Evolutionary conservation across 495 filamentous ascomycete genomes (phyloP), one percentile per base, ranked within the genome.

Genomic region (Penicillium goetzii): DNA sequence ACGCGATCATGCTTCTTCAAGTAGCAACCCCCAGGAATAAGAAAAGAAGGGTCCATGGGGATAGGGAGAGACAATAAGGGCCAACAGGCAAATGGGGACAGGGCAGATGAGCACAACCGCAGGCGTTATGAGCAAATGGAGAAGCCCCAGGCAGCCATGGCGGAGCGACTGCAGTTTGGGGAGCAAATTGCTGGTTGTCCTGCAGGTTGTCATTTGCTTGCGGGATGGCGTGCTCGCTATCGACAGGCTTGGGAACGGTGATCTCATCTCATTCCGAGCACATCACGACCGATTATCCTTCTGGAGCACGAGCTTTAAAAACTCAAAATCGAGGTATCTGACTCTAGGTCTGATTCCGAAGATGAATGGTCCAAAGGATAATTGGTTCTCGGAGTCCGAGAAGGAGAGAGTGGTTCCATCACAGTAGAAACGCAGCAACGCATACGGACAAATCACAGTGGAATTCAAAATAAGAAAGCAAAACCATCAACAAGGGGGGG

Each of bases 181-280:
- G 9, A 6, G 4, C 30, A 28, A 53, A 33, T 30, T 28, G 25
- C 12, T 33, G 50, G 25, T 25, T 55, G 52, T 3, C 30, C 30
- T 34, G 52, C 33, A 28, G 52, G 52, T 55, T 72, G 74, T 74
- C 76, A 80, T 80, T 69, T 71, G 61, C 65, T 65, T 71, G 66
- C 68, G 69, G 67, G 72, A 80, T 81, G 72, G 78, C 78, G 78
- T 81, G 78, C 78, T 81, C 76, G 63, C 60, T 68, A 43, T 53
- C 32, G 28, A 55, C 52, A 3, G 21, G 19, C 23, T 32, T 58
- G 52, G 36, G 52, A 32, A 45, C 30, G 69, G 63, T 63, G 69
- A 72, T 72, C 69, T 68, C 67, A 65, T 64, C 55, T 63, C 52
- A 61, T 49, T 53, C 50, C 50, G 30, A 26, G 17, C 25, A 23